Conservation (phyloP, 106 monocot genomes). For the Platanthera guangdongensis region DNA sequence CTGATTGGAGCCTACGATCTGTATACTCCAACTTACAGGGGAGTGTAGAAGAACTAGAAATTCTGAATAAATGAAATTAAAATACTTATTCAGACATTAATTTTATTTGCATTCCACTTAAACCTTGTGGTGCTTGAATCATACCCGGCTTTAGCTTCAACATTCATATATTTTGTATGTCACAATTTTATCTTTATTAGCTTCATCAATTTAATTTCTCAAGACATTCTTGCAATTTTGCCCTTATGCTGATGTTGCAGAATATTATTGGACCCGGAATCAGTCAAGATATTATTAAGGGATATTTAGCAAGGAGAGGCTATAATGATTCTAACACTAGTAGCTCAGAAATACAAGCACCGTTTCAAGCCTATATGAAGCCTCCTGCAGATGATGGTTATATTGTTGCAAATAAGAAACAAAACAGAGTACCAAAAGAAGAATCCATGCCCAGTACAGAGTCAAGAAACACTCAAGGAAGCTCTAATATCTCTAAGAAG, state of each 20-base stretch:
- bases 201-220: background rate
- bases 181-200: slow-evolving; percentile 2
- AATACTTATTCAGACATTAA: slow-evolving; percentile 1
- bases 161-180: background rate
- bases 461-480: slow-evolving; percentile 29
- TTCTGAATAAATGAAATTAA: background rate
- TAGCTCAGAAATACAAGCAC: slow-evolving; percentile 11
- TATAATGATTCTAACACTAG: slow-evolving; percentile 22
- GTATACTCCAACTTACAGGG: no score
- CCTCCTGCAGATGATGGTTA: slow-evolving; percentile 34
- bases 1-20: no score
- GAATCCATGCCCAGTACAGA: slow-evolving; percentile 14
- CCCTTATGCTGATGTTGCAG: slow-evolving; percentile 28
- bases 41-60: background rate
- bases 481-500: slow-evolving; percentile 28
- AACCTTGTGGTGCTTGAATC: background rate
- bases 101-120: background rate
- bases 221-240: background rate
- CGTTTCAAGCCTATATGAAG: slow-evolving; percentile 45
- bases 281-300: slow-evolving; percentile 49
- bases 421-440: slow-evolving; percentile 37
- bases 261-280: slow-evolving; percentile 84
- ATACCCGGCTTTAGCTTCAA: background rate
- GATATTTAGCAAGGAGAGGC: slow-evolving; percentile 77
- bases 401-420: slow-evolving; percentile 40